Evolutionary conservation across 495 filamentous ascomycete genomes (phyloP), one percentile per base, ranked within the genome.

Genomic region (Halenospora varia): DNA sequence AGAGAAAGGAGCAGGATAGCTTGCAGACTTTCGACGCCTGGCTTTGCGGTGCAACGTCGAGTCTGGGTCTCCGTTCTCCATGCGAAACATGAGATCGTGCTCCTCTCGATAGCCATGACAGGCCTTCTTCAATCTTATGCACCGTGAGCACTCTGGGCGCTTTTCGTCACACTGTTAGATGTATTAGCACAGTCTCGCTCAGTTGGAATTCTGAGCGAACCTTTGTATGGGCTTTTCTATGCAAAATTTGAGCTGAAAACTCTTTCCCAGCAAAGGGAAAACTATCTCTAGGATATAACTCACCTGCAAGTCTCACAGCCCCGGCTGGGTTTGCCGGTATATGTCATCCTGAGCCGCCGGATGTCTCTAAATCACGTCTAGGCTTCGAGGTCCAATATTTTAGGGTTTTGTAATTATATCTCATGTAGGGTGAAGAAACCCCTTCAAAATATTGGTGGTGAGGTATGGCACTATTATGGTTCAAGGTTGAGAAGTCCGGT

Each of bases 241-340:
- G 1, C 19, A n/a, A 9, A 24, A n/a, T 11, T 23, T n/a, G 6
- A 10, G 2, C 10, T 19, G 18, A 26, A 17, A 39, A 15, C 17
- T 24, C 40, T 49, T 48, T 2, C 41, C 18, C 1, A 49, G 45
- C 1, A 13, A 11, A 24, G 11, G n/a, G n/a, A n/a, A n/a, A n/a
- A n/a, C n/a, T n/a, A n/a, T n/a, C n/a, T n/a, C n/a, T n/a, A n/a
- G n/a, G n/a, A n/a, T n/a, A n/a, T n/a, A n/a, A n/a, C n/a, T 41
- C 25, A 57, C 55, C 45, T 57, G 55, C 55, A 57, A 42, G n/a
- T 57, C 19, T 49, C 25, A 40, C 55, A 57, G 23, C 55, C 55
- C 15, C 46, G 25, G 44, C 55, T 57, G 40, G 39, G 20, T 22
- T 24, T 17, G 9, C 45, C 55, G 2, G 40, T 40, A 25, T 20